Conservation (phyloP, 352 stramenopile genomes). For the Pythium scleroteichum region DNA sequence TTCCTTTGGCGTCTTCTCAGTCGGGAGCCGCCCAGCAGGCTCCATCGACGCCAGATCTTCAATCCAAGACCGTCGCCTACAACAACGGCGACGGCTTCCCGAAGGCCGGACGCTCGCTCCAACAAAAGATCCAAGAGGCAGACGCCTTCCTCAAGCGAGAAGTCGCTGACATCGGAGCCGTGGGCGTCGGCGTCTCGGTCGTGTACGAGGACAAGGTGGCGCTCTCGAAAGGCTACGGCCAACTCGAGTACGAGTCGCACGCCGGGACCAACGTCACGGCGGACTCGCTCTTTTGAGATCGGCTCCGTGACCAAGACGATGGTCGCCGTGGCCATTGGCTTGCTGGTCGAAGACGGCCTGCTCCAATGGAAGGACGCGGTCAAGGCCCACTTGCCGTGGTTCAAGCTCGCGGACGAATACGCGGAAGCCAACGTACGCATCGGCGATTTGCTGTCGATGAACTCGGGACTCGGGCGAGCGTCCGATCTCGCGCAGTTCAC, state of each 20-base stretch:
- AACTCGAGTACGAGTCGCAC: conserved; percentile 21
- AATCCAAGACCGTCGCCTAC: conserved; percentile 26
- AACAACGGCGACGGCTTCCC: conserved; percentile 38
- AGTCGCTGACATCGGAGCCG: conserved; percentile 31
- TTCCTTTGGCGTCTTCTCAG: too few species aligned
- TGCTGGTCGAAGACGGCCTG: conserved; percentile 49
- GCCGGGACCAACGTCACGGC: too few species aligned
- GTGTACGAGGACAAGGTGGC: conserved; percentile 49
- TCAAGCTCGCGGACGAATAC: conserved; percentile 62
- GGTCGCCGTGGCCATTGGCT: conserved; percentile 36
- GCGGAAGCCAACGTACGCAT: conserved; percentile 50
- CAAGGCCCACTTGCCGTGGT: conserved; percentile 54
- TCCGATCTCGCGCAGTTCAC: conserved; percentile 34
- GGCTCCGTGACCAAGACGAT: conserved; percentile 71
- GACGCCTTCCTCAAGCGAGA: conserved; percentile 44
- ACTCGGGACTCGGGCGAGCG: conserved; percentile 43
- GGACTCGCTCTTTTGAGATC: conserved; percentile 73
- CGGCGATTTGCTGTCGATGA: conserved; percentile 60
- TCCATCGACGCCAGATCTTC: too few species aligned
- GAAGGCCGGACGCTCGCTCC: conserved; percentile 31
- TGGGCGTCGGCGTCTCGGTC: conserved; percentile 46
- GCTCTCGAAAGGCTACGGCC: conserved; percentile 11
- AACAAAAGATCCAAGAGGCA: conserved; percentile 44
- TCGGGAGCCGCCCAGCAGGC: too few species aligned
- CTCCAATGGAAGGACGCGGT: conserved; percentile 55